These are phyloP conservation scores for Leccinum boreale DNA, from an alignment of 768 basidiomycete genomes.

Conservation along the genomic window DNA sequence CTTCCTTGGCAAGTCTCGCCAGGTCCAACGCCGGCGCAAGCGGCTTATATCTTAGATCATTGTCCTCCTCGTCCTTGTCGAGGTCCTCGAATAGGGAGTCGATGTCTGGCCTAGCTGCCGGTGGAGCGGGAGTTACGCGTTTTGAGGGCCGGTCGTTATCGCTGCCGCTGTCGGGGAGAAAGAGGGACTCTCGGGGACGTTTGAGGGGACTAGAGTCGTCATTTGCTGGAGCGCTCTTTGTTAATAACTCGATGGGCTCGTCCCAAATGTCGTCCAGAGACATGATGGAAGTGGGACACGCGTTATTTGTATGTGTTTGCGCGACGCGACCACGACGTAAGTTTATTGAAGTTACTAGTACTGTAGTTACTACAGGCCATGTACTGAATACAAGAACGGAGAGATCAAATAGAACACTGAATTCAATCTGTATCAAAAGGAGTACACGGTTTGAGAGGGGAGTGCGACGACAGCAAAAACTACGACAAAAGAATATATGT, in stretches of 20 bases:
- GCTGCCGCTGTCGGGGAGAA: slow-evolving; percentile 47
- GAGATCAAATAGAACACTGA: background rate
- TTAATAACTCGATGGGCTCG: slow-evolving; percentile 38
- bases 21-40: slow-evolving; percentile 53
- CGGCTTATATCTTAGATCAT: slow-evolving; percentile 41
- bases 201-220: slow-evolving; percentile 18
- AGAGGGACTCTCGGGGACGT: slow-evolving; percentile 45
- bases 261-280: slow-evolving; percentile 62
- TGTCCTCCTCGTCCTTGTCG: slow-evolving; percentile 47
- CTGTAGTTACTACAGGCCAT: too few species aligned
- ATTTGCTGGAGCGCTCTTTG: slow-evolving; percentile 18
- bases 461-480: too few species aligned
- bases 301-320: slow-evolving; percentile 30
- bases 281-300: slow-evolving; percentile 21
- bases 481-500: too few species aligned
- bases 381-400: too few species aligned
- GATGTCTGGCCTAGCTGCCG: slow-evolving; percentile 28
- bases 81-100: slow-evolving; percentile 45
- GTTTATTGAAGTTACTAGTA: too few species aligned
- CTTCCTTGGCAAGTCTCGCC: slow-evolving; percentile 51
- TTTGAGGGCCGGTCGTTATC: slow-evolving; percentile 38
- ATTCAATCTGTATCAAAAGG: too few species aligned
- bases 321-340: background rate
- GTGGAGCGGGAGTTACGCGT: slow-evolving; percentile 19
- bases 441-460: too few species aligned